Percentiles rank a stretch among this genome's conserved stretches.
Evolutionary conservation across 164 flowering plant species (phyloP).

Genomic region (Tetrastigma voinierianum): DNA sequence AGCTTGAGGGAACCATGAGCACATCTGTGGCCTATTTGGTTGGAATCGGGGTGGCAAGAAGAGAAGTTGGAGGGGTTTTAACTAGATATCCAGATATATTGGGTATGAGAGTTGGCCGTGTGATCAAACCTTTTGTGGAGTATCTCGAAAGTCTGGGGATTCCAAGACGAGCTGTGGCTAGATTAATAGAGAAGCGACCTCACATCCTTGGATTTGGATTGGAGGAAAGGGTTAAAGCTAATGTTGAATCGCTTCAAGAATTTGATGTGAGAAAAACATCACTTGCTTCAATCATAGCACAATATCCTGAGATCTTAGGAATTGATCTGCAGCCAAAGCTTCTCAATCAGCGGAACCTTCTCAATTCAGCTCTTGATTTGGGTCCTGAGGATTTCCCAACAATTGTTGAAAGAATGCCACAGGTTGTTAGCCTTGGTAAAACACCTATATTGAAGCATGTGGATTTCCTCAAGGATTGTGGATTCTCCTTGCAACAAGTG

Average conservation of each 20-base stretch:
- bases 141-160: conserved; percentile 72
- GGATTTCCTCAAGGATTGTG: conserved; percentile 68
- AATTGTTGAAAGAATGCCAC: conserved; percentile 90
- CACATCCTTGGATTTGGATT: conserved; percentile 85
- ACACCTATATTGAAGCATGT: conserved; percentile 60
- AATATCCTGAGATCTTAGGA: conserved; percentile 89
- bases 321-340: conserved; percentile 70
- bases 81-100: conserved; percentile 81
- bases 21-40: conserved; percentile 97
- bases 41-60: conserved; percentile 88
- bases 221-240: conserved; percentile 66
- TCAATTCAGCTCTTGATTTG: conserved; percentile 45
- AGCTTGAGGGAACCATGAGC: conserved; percentile 98
- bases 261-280: conserved; percentile 46
- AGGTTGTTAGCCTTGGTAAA: conserved; percentile 67
- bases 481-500: conserved; percentile 66
- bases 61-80: conserved; percentile 76
- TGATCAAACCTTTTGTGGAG: conserved; percentile 92
- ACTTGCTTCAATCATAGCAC: conserved; percentile 70
- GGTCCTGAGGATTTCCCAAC: conserved; percentile 58
- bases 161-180: conserved; percentile 77
- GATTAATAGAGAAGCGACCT: conserved; percentile 82
- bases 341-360: conserved; percentile 41
- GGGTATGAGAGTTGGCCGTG: conserved; percentile 91
- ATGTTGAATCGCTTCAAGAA: conserved; percentile 59